Evolutionary conservation across 108 stramenopile genomes (phyloP).

Genomic region (Cyclostephanos tholiformis): DNA sequence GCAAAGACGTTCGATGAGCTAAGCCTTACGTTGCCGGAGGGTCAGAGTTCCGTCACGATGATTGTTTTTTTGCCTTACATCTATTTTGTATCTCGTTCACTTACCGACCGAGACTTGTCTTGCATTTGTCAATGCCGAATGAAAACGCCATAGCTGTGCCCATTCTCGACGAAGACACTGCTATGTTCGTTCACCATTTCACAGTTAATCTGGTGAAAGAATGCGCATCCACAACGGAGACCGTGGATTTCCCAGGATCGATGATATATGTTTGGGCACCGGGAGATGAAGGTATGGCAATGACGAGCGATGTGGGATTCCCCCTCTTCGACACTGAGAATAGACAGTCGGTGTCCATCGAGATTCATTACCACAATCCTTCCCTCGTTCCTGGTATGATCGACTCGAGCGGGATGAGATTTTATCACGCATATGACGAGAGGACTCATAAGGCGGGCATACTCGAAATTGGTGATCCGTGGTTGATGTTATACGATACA

Average conservation of each 20-base stretch:
- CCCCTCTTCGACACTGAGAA: constrained; percentile 42
- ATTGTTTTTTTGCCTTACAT: neutral
- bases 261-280: constrained; percentile 57
- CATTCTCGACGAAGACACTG: constrained; percentile 13
- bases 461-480: constrained; percentile 53
- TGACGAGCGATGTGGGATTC: constrained; percentile 54
- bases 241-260: neutral
- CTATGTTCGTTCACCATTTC: constrained; percentile 51
- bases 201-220: constrained; percentile 19
- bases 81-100: no score
- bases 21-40: constrained; percentile 29
- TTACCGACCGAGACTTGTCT: neutral
- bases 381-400: constrained; percentile 17
- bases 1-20: constrained; percentile 48
- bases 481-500: constrained; percentile 28
- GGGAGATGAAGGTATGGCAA: constrained; percentile 35
- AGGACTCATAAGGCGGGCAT: constrained; percentile 50
- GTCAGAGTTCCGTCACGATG: constrained; percentile 15
- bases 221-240: neutral
- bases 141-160: constrained; percentile 2
- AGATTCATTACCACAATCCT: constrained; percentile 66
- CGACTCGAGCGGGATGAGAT: constrained; percentile 59
- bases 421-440: constrained; percentile 49
- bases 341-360: constrained; percentile 19
- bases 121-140: no score